phyloP scores from a whole-genome alignment of 257 asterid genomes.

The Coffea canephora region DNA sequence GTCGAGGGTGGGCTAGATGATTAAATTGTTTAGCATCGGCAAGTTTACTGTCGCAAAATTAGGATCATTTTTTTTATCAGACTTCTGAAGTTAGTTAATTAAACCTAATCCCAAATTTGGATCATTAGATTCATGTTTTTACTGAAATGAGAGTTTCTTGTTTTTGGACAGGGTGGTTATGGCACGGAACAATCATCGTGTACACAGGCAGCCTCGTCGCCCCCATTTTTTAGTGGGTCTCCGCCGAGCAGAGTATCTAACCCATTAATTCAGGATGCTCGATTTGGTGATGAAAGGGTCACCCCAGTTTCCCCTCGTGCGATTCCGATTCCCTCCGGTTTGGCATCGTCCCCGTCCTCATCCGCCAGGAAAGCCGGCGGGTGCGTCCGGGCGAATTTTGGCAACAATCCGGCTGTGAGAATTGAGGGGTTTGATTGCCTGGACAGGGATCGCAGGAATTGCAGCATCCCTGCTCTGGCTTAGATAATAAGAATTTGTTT shows the following conservation, averaged over 20 bases:
- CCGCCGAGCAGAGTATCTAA: slow-evolving; percentile 99
- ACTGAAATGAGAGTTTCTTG: neutral
- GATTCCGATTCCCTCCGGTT: slow-evolving; percentile 51
- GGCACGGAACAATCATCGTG: slow-evolving; percentile 46
- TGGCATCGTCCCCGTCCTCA: slow-evolving; percentile 54
- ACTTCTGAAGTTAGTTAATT: too few species aligned
- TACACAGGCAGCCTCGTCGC: slow-evolving; percentile 82
- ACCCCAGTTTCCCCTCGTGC: slow-evolving; percentile 66
- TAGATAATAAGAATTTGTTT: slow-evolving; percentile 20
- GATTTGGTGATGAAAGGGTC: slow-evolving; percentile 68
- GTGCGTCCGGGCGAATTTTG: slow-evolving; percentile 78
- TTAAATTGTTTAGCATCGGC: too few species aligned
- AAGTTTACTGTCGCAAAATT: too few species aligned
- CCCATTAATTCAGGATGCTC: slow-evolving; percentile 91
- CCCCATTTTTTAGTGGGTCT: slow-evolving; percentile 99
- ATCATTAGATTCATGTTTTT: too few species aligned
- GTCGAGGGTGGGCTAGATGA: neutral
- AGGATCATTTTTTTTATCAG: too few species aligned
- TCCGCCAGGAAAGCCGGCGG: slow-evolving; percentile 62
- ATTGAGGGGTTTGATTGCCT: slow-evolving; percentile 96
- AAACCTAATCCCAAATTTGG: too few species aligned
- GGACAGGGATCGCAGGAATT: slow-evolving; percentile 81
- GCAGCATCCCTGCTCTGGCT: slow-evolving; percentile 98
- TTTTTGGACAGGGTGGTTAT: slow-evolving; percentile 52
- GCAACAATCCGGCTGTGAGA: slow-evolving; percentile 91